Base-by-base conservation (phyloP, 2,329 filamentous ascomycete species). In the Clarireedia hainanense region DNA sequence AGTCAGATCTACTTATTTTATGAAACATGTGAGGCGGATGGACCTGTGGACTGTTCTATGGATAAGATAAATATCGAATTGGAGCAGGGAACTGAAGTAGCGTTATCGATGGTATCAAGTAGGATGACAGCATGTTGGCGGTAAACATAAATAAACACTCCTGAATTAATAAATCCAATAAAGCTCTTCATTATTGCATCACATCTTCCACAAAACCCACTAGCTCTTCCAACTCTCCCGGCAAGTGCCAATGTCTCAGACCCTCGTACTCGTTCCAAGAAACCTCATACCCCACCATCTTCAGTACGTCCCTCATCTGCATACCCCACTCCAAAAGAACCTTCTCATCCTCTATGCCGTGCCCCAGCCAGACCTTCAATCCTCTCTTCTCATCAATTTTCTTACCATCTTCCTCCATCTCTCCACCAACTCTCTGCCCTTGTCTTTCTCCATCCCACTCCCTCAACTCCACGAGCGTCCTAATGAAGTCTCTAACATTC, bases 291-390 rank as follows among this genome's bases (percentile, higher is more conserved):
- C 51, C 51, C 6, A 49, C 15, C 15, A 2, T 26, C 6, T 24
- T 36, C 23, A 54, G 20, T 4, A 54, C 7, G 4, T 9, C 47
- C 10, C 14, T 24, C 60, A 63, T 57, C 30, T 63, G 36, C 2
- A 42, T 34, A n/a, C 59, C 63, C 64, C 63, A 66, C 36, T 61
- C 50, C 23, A 55, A 39, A 24, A 36, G 57, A 6, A 66, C 60
- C 47, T 67, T 67, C 12, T 27, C 15, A 57, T 67, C 65, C 17
- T 34, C 17, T 15, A 50, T 47, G 10, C 65, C 65, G 52, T 67
- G 64, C 1, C 51, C 58, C 23, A 64, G 39, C 34, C 56, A 50
- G 12, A 58, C 40, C 2, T 26, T 17, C 7, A 54, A 20, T 26
- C 23, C 46, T 34, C 27, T 10, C 45, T 23, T 26, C 56, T 39